Evolutionary conservation across 768 basidiomycete species (phyloP).

Genomic region (Tulasnella sp.): DNA sequence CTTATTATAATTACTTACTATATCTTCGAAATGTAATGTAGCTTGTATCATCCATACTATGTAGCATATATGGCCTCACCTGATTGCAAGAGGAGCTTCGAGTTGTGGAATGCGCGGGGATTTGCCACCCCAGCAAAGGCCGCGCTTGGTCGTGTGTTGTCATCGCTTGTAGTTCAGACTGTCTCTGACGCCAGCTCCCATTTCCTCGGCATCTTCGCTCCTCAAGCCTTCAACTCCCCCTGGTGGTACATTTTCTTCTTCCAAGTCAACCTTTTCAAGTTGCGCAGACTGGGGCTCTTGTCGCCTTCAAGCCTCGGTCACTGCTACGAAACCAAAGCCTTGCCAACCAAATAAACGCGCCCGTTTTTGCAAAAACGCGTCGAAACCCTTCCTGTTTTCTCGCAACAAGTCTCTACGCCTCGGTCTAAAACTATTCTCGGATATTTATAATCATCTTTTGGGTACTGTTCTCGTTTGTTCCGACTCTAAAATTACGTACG

Average conservation of each 20-base stretch:
- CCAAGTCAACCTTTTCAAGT: neutral
- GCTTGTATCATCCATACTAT: too few relatives aligned
- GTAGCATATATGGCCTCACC: too few relatives aligned
- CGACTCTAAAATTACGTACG: neutral
- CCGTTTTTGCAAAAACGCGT: constrained; percentile 17
- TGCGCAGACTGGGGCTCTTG: neutral
- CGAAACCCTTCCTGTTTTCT: neutral
- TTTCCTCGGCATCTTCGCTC: neutral
- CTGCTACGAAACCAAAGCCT: neutral
- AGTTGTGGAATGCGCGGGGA: too few relatives aligned
- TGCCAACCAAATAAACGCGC: constrained; percentile 13
- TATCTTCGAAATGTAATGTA: too few relatives aligned
- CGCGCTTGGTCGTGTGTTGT: constrained; percentile 10
- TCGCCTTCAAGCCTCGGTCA: neutral
- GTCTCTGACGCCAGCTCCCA: neutral
- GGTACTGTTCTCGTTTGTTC: neutral
- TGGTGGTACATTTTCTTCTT: neutral
- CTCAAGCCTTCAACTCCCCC: neutral
- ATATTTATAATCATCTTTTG: neutral
- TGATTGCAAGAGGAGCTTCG: too few relatives aligned
- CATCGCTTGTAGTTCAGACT: constrained; percentile 7
- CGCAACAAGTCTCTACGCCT: neutral
- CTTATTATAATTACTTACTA: too few relatives aligned
- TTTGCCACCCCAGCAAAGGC: neutral
- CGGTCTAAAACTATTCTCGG: constrained; percentile 9